Evolutionary conservation across 1,284 basidiomycete genomes (phyloP).

Genomic region (Pisolithus thermaeus): DNA sequence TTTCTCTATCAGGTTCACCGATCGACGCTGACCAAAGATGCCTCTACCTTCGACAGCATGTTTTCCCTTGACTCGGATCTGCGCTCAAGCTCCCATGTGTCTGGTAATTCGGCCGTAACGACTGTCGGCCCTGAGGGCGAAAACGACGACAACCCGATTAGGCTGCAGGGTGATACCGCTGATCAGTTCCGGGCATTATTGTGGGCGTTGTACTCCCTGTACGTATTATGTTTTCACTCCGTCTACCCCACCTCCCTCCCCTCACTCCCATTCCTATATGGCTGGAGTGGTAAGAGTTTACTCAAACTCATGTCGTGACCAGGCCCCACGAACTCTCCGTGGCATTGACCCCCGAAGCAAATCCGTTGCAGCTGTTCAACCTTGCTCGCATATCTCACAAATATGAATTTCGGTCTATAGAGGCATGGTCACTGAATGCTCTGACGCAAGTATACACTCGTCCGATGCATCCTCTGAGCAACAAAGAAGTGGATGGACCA

Average conservation of each 20-base stretch:
- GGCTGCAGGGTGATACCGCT: constrained; percentile 42
- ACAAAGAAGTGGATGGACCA: constrained; percentile 27
- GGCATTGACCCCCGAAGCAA: constrained; percentile 36
- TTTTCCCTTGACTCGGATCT: constrained; percentile 38
- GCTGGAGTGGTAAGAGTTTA: not conserved
- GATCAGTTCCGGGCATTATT: constrained; percentile 43
- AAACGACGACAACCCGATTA: constrained; percentile 43
- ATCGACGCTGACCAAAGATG: constrained; percentile 44
- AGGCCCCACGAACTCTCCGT: constrained; percentile 45
- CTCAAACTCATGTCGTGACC: not conserved
- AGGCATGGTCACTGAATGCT: constrained; percentile 42
- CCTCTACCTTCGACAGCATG: constrained; percentile 49
- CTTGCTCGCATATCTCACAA: constrained; percentile 51
- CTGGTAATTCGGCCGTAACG: constrained; percentile 14
- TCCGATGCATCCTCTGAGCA: constrained; percentile 21
- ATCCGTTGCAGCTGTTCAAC: constrained; percentile 38
- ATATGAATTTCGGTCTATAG: constrained; percentile 48
- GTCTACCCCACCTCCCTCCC: constrained; percentile 1
- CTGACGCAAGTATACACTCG: constrained; percentile 36
- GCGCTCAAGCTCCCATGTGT: constrained; percentile 19
- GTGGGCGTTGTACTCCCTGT: constrained; percentile 47
- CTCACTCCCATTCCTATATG: constrained; percentile 4
- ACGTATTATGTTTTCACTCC: constrained; percentile 24
- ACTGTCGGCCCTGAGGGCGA: constrained; percentile 35
- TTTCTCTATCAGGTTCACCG: constrained; percentile 38